phyloP scores from a whole-genome alignment of 2,329 filamentous ascomycete species.

The Nemania sp. region DNA sequence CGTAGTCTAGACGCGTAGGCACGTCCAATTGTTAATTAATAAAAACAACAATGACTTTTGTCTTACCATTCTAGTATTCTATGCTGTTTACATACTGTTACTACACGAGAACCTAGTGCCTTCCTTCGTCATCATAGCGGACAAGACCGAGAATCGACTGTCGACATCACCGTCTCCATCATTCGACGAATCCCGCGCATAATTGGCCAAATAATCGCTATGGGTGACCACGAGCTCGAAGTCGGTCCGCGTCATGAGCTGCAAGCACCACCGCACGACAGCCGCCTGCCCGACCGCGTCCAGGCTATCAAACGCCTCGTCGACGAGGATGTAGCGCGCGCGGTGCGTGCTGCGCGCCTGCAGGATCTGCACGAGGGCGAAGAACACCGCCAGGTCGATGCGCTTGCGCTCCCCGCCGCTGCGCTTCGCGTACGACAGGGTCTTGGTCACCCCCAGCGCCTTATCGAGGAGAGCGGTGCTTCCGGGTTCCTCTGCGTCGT shows the following conservation, averaged over 20 bases:
- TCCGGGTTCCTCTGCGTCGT: conserved; percentile 18
- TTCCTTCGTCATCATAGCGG: conserved; percentile 30
- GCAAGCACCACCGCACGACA: conserved; percentile 43
- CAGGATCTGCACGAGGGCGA: conserved; percentile 49
- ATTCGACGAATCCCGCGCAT: conserved; percentile 2
- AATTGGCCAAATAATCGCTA: conserved; percentile 34
- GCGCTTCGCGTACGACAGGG: conserved; percentile 50
- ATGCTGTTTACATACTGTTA: conserved; percentile 6
- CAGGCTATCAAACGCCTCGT: conserved; percentile 53
- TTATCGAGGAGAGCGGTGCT: conserved; percentile 45
- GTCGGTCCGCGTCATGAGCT: conserved; percentile 40
- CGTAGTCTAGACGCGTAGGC: too few relatives aligned
- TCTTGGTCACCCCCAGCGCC: conserved; percentile 41
- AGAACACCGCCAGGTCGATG: conserved; percentile 53
- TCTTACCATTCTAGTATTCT: too few relatives aligned
- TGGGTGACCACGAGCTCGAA: conserved; percentile 47
- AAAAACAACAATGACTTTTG: too few relatives aligned
- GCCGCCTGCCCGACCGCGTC: conserved; percentile 49
- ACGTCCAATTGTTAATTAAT: too few relatives aligned
- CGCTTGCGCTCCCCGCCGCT: conserved; percentile 54
- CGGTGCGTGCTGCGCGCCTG: conserved; percentile 48
- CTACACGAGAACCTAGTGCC: conserved; percentile 32
- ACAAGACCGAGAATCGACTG: conserved; percentile 25
- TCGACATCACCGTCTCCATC: conserved; percentile 14
- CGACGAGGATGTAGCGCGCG: conserved; percentile 51